A percentile compares a stretch with the other conserved stretches of the same genome.
phyloP scores from a whole-genome alignment of 2,329 filamentous ascomycete species.

The Sporothrix sp. region DNA sequence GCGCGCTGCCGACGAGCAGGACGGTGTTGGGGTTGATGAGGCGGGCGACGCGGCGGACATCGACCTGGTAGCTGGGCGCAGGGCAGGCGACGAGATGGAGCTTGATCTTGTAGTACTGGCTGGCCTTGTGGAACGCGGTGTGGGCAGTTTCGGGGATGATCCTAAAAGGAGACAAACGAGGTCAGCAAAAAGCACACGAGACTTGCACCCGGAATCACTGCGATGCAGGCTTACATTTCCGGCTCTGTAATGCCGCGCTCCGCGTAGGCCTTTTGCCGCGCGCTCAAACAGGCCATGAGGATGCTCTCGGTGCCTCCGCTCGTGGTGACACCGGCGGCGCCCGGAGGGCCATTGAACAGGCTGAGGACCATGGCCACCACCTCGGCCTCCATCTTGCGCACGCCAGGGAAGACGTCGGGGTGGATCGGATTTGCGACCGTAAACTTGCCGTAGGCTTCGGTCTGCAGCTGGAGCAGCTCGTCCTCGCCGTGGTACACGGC shows the following conservation, averaged over 20 bases:
- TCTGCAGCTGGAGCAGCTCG: constrained; percentile 71
- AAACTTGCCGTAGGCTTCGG: constrained; percentile 87
- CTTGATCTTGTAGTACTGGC: constrained; percentile 94
- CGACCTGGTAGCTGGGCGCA: constrained; percentile 74
- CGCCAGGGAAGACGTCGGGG: constrained; percentile 94
- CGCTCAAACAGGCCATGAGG: constrained; percentile 85
- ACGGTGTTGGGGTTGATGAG: constrained; percentile 92
- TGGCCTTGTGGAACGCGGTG: constrained; percentile 92
- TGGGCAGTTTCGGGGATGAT: constrained; percentile 92
- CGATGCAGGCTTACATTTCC: constrained; percentile 81
- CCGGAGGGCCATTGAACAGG: constrained; percentile 82
- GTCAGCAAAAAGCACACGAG: neutral
- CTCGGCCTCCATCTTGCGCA: constrained; percentile 98
- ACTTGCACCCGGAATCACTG: neutral
- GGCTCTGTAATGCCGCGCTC: constrained; percentile 86
- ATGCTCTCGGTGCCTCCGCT: constrained; percentile 95
- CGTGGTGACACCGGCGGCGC: constrained; percentile 78
- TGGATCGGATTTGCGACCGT: constrained; percentile 95
- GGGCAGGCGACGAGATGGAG: constrained; percentile 81
- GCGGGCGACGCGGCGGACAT: constrained; percentile 65
- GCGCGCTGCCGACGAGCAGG: constrained; percentile 84
- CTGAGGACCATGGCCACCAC: constrained; percentile 89
- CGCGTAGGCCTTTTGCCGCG: constrained; percentile 75
- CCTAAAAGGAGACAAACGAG: constrained; percentile 36
- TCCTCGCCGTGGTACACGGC: constrained; percentile 94